Evolutionary conservation across 495 filamentous ascomycete species (phyloP), one percentile per base, ranked within the genome.

Genomic region (Aspergillus haitiensis): DNA sequence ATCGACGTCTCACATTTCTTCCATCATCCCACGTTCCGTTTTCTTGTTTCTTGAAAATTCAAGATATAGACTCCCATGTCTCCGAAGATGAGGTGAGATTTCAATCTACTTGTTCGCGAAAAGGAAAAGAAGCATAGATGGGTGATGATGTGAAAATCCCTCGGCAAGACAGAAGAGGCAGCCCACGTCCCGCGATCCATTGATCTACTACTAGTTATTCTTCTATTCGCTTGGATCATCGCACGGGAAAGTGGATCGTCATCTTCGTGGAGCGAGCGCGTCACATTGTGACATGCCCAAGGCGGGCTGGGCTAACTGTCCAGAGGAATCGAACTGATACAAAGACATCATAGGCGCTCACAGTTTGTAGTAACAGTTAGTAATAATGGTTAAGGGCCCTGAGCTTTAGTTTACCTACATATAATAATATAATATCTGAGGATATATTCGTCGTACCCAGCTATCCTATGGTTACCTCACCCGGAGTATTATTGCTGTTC

Each of bases 261-360:
- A 47, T 49, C 40, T 45, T 48, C 44, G 33, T 60, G 46, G 36
- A 44, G 56, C 44, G 56, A 44, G 56, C 44, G 56, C 48, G 50
- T 55, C 48, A 35, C 54, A 54, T 57, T 54, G 39, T 58, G 56
- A 55, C 60, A 58, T 54, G 42, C 55, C 60, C 42, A 36, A 54
- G 55, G 27, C 42, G 54, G 60, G 49, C 47, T 33, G 36, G 47
- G 45, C 48, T 57, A 16, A 42, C 54, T 15, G 15, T 42, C 15
- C 5, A 47, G 42, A 9, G 33, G 21, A 12, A 54, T 42, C 12
- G 21, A 27, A 27, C 21, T 27, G 21, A 27, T 27, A 27, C 21
- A 27, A 27, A 27, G 21, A 27, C 21, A 27, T 27, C 21, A 27
- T 27, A 27, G 21, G 3, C 3, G 1, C 3, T 27, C 21, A 27